These are phyloP conservation scores for Podospora pseudoanserina DNA, from an alignment of 495 filamentous ascomycete genomes.

Conservation along the genomic window DNA sequence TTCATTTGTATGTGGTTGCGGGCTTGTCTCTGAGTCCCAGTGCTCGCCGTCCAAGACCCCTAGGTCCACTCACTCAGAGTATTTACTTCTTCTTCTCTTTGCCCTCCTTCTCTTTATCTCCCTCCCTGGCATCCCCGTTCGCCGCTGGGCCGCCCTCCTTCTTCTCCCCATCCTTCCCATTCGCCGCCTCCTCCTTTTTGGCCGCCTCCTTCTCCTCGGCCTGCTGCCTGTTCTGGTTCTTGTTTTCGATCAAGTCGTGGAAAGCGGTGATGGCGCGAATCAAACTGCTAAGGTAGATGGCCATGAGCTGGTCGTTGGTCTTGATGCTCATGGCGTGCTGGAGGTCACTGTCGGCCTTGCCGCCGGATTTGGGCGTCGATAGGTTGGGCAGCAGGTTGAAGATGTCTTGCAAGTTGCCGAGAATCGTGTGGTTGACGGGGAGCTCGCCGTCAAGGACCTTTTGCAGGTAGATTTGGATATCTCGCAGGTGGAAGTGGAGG, in stretches of 20 bases:
- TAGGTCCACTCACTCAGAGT: neutral
- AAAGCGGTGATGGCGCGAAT: conserved; percentile 98
- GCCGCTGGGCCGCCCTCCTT: conserved; percentile 58
- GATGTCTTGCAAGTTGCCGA: conserved; percentile 96
- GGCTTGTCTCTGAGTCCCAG: neutral
- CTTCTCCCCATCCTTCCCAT: conserved; percentile 53
- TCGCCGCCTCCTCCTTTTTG: conserved; percentile 58
- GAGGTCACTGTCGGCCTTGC: conserved; percentile 66
- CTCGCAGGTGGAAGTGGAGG: conserved; percentile 88
- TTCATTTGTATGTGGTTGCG: conserved; percentile 14
- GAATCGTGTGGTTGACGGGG: conserved; percentile 93
- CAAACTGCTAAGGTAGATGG: conserved; percentile 92
- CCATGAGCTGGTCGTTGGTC: conserved; percentile 98
- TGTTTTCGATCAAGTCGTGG: conserved; percentile 99
- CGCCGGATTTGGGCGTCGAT: conserved; percentile 65
- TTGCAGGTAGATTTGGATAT: conserved; percentile 92
- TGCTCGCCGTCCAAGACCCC: neutral
- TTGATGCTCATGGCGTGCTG: conserved; percentile 95
- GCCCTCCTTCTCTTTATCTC: conserved; percentile 36
- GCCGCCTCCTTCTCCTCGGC: conserved; percentile 88
- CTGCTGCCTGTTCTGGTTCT: conserved; percentile 97
- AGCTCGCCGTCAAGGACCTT: conserved; percentile 90
- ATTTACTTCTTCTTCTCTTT: conserved; percentile 39
- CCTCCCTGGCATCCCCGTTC: conserved; percentile 56
- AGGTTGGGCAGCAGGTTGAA: conserved; percentile 98